A percentile compares a stretch with the other conserved stretches of the same genome.
These are phyloP conservation scores for Xylaria hypoxylon DNA, from an alignment of 2,329 filamentous ascomycete species.

Conservation along the genomic window DNA sequence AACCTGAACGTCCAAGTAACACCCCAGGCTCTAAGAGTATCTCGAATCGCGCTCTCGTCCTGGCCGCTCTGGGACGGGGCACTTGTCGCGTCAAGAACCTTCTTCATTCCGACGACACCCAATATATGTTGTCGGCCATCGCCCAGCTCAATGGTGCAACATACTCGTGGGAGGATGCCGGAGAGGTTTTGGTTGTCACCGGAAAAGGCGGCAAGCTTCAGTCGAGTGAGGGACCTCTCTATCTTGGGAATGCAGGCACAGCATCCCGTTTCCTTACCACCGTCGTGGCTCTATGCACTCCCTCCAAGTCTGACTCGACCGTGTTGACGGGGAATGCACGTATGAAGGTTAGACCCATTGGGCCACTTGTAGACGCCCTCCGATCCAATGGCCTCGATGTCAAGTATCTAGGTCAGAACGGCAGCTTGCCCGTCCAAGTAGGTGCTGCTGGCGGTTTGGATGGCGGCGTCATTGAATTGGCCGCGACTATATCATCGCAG, in stretches of 20 bases:
- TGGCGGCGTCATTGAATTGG: constrained; percentile 89
- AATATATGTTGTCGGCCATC: constrained; percentile 97
- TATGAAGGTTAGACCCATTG: constrained; percentile 97
- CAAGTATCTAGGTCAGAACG: constrained; percentile 84
- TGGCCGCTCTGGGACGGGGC: constrained; percentile 89
- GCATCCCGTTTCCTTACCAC: constrained; percentile 95
- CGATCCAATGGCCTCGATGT: constrained; percentile 87
- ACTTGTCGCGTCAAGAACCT: constrained; percentile 91
- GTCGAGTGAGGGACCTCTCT: constrained; percentile 81
- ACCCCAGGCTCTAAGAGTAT: constrained; percentile 98
- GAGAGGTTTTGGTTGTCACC: constrained; percentile 88
- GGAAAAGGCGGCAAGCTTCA: constrained; percentile 89
- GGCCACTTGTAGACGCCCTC: constrained; percentile 90
- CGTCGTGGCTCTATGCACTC: constrained; percentile 83
- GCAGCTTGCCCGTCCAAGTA: constrained; percentile 86
- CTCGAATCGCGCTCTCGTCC: constrained; percentile 93
- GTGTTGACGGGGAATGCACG: constrained; percentile 92
- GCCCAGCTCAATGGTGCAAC: constrained; percentile 84
- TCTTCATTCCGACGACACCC: constrained; percentile 94
- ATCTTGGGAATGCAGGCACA: constrained; percentile 96
- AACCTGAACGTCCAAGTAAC: constrained; percentile 78
- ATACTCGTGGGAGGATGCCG: constrained; percentile 93
- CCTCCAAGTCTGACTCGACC: constrained; percentile 73
- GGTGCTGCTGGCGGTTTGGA: constrained; percentile 84
- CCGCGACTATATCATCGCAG: constrained; percentile 97